A percentile compares a stretch with the other conserved stretches of the same genome.
Conservation (phyloP, 75 land plant genomes). For the Pseudotsuga menziesii region DNA sequence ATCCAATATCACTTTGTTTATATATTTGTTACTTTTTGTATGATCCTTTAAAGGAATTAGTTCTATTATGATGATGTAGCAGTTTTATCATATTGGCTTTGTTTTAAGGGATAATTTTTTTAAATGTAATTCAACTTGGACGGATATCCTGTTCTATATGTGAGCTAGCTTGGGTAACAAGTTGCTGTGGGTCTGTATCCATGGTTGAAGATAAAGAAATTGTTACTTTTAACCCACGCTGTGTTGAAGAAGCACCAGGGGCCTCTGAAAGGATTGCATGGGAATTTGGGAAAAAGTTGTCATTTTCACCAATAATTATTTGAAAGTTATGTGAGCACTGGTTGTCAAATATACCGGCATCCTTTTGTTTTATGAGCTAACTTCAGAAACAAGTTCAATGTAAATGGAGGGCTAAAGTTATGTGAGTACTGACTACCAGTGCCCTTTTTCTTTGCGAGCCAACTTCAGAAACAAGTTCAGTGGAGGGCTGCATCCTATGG, state of each 20-base stretch:
- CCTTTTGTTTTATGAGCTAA: neutral
- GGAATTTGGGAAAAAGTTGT: neutral
- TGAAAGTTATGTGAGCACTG: neutral
- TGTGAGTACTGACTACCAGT: neutral
- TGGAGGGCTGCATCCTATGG: neutral
- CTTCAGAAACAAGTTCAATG: neutral
- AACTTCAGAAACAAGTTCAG: neutral
- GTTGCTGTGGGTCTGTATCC: neutral
- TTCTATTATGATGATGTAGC: neutral
- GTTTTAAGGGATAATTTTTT: neutral
- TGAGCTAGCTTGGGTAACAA: constrained; percentile 5
- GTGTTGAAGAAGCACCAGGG: neutral
- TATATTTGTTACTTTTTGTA: neutral
- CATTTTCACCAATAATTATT: neutral
- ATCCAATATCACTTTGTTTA: constrained; percentile 3
- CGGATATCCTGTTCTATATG: neutral
- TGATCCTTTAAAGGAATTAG: neutral
- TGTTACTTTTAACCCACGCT: neutral
- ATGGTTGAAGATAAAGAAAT: neutral
- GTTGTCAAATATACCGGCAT: neutral
- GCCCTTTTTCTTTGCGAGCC: neutral
- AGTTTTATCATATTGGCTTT: neutral
- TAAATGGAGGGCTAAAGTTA: neutral
- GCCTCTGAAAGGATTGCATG: neutral
- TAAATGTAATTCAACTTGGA: neutral